A percentile compares a stretch with the other conserved stretches of the same genome.
Evolutionary conservation across 2,329 filamentous ascomycete species (phyloP).

Genomic region (Emergomyces pasteurianus): DNA sequence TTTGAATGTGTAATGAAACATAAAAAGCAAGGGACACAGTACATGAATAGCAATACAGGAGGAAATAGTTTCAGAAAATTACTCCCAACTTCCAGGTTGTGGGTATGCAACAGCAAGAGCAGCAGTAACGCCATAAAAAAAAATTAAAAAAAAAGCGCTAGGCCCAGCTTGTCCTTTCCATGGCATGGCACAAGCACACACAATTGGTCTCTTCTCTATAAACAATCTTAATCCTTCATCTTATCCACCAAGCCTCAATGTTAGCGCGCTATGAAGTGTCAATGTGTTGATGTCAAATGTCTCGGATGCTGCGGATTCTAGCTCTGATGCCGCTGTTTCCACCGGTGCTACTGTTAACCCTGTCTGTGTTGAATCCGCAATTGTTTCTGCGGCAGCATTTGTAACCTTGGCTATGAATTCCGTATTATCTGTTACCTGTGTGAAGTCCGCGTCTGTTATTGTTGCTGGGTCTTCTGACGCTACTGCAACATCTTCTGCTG

Average conservation of each 20-base stretch:
- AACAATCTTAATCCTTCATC: background rate
- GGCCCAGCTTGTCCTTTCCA: background rate
- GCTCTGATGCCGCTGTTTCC: background rate
- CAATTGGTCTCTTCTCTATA: background rate
- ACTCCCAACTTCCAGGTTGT: background rate
- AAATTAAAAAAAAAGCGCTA: background rate
- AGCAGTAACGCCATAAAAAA: background rate
- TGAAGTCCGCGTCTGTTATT: background rate
- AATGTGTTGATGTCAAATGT: conserved; percentile 1
- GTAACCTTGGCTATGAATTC: background rate
- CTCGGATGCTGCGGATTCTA: background rate
- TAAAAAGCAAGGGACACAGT: background rate
- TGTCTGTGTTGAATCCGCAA: background rate
- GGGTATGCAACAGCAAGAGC: background rate
- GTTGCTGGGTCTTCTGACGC: background rate
- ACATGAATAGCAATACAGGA: background rate
- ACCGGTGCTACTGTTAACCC: background rate
- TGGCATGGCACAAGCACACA: background rate
- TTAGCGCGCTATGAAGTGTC: conserved; percentile 1
- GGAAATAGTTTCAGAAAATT: background rate
- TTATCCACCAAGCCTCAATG: conserved; percentile 2
- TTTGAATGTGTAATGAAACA: background rate
- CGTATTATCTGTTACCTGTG: background rate
- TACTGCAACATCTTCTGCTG: background rate
- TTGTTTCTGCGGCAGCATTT: background rate